phyloP scores from a whole-genome alignment of 2,329 filamentous ascomycete species.

The Chrysoporthe cubensis region DNA sequence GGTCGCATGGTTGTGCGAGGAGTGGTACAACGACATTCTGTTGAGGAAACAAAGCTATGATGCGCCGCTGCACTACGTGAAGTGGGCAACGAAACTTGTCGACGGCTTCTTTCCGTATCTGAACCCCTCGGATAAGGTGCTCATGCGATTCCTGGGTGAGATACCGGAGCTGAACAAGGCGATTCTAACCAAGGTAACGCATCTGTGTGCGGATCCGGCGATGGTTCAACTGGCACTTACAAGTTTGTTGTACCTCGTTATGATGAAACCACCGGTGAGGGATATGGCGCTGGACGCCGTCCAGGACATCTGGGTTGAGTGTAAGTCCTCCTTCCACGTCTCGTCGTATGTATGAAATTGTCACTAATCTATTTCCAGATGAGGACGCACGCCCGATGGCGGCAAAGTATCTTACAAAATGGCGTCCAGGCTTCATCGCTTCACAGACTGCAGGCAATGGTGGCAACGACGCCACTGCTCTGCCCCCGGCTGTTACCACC shows the following conservation, averaged over 20 bases:
- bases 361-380: constrained; percentile 42
- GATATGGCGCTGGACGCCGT: constrained; percentile 67
- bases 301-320: constrained; percentile 69
- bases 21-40: constrained; percentile 90
- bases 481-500: constrained; percentile 18
- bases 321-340: constrained; percentile 47
- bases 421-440: constrained; percentile 59
- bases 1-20: constrained; percentile 92
- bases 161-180: constrained; percentile 76
- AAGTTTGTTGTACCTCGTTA: constrained; percentile 68
- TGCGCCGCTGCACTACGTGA: constrained; percentile 71
- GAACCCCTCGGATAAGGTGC: constrained; percentile 85
- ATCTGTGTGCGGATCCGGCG: constrained; percentile 67
- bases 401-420: constrained; percentile 65
- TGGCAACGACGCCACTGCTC: constrained; percentile 14
- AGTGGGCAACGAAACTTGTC: constrained; percentile 78
- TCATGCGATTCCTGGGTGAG: constrained; percentile 90
- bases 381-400: constrained; percentile 67
- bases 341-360: background rate
- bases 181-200: constrained; percentile 74
- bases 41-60: constrained; percentile 48
- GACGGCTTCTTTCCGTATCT: constrained; percentile 89
- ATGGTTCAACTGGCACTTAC: constrained; percentile 66
- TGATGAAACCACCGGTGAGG: constrained; percentile 68
- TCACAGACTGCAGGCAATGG: constrained; percentile 32